A percentile compares a stretch with the other conserved stretches of the same genome.
phyloP scores from a whole-genome alignment of 2,329 filamentous ascomycete species.

The Colletotrichum filicis region DNA sequence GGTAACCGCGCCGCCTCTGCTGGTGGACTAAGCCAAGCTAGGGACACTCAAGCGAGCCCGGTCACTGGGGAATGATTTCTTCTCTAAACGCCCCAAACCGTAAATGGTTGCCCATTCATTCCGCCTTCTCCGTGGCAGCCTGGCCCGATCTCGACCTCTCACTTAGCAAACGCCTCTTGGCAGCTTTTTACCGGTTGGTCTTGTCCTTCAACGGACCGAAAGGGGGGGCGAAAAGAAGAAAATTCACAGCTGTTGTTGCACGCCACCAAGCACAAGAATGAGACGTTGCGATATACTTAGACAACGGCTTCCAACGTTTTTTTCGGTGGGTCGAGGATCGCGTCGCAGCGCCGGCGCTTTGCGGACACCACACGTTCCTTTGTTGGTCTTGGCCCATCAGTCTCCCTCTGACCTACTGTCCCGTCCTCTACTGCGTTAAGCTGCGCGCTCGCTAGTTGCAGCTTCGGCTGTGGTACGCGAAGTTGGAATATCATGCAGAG shows the following conservation, averaged over 20 bases:
- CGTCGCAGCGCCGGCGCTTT: constrained; percentile 11
- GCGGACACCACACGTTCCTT: not conserved
- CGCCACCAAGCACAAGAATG: constrained; percentile 13
- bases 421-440: not conserved
- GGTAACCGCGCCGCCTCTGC: not conserved
- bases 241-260: not conserved
- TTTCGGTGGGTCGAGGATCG: constrained; percentile 13
- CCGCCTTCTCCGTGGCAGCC: not conserved
- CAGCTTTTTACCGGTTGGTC: not conserved
- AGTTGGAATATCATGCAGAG: not conserved
- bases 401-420: not conserved
- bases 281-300: constrained; percentile 23
- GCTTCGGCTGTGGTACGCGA: not conserved
- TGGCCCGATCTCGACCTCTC: not conserved
- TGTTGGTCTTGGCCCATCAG: not conserved
- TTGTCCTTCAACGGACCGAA: not conserved
- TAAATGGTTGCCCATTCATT: not conserved
- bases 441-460: not conserved
- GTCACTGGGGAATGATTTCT: not conserved
- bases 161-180: not conserved
- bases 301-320: constrained; percentile 15
- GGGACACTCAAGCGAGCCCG: not conserved
- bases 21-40: not conserved
- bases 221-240: constrained; percentile 6
- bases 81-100: not conserved